phyloP scores from a whole-genome alignment of 2,329 filamentous ascomycete species.

The Drechslerella coelobrocha region DNA sequence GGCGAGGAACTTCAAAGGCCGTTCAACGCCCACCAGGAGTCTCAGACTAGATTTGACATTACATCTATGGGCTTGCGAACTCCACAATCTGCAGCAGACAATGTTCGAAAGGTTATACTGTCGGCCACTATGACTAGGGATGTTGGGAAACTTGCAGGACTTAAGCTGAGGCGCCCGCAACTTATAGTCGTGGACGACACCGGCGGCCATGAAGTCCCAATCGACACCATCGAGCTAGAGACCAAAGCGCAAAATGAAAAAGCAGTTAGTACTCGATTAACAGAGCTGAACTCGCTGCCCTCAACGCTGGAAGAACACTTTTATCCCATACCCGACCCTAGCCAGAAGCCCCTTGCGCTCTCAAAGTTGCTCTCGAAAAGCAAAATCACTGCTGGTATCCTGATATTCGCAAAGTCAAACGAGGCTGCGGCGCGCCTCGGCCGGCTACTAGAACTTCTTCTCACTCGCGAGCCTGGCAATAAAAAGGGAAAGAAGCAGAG shows the following conservation, averaged over 20 bases:
- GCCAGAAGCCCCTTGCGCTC: conserved; percentile 83
- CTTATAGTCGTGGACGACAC: conserved; percentile 75
- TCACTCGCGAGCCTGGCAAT: conserved; percentile 7
- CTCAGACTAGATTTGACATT: conserved; percentile 35
- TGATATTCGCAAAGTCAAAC: conserved; percentile 91
- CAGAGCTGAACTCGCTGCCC: conserved; percentile 35
- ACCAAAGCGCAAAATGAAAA: conserved; percentile 59
- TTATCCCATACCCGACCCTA: conserved; percentile 72
- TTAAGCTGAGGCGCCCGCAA: conserved; percentile 76
- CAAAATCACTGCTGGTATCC: conserved; percentile 61
- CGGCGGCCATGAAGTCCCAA: conserved; percentile 52
- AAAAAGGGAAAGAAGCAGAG: conserved; percentile 55
- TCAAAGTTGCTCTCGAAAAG: conserved; percentile 69
- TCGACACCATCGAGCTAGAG: conserved; percentile 54
- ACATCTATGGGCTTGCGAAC: conserved; percentile 51
- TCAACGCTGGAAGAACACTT: conserved; percentile 68
- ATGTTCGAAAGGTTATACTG: conserved; percentile 79
- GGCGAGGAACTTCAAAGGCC: conserved; percentile 68
- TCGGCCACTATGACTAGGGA: conserved; percentile 93
- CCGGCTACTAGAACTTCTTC: conserved; percentile 74
- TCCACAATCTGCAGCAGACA: conserved; percentile 56
- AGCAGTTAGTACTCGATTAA: conserved; percentile 63
- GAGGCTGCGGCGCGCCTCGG: conserved; percentile 86
- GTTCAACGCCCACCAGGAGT: conserved; percentile 62
- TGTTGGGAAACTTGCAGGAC: conserved; percentile 75